Evolutionary conservation across 257 asterid genomes (phyloP).

Genomic region (Rubia yunnanensis): DNA sequence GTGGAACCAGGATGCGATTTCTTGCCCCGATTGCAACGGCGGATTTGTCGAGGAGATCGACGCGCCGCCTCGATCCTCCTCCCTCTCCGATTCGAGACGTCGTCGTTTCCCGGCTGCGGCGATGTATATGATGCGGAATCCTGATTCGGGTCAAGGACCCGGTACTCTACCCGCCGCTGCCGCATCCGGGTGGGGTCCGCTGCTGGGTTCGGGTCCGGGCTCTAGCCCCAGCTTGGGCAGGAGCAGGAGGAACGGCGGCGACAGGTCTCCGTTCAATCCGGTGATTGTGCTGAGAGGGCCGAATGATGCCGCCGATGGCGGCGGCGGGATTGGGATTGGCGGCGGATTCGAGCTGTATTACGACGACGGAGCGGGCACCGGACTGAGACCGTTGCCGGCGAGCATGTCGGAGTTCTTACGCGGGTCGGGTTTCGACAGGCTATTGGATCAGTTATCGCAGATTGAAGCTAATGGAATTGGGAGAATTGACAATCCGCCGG

Average conservation of each 20-base stretch:
- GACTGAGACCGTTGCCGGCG: constrained; percentile 16
- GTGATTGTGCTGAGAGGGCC: constrained; percentile 16
- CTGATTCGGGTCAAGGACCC: constrained; percentile 7
- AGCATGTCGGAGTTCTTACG: constrained; percentile 20
- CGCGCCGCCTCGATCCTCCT: neutral
- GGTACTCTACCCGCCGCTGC: neutral
- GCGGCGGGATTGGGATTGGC: constrained; percentile 5
- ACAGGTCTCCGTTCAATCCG: constrained; percentile 21
- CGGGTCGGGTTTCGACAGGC: constrained; percentile 20
- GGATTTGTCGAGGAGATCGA: constrained; percentile 16
- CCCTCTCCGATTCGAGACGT: constrained; percentile 3
- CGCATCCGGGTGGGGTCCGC: neutral
- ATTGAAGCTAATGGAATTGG: constrained; percentile 16
- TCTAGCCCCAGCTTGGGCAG: constrained; percentile 13
- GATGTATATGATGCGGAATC: constrained; percentile 13
- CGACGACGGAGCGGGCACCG: constrained; percentile 20
- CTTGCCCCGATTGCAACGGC: constrained; percentile 13
- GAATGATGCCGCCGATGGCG: neutral
- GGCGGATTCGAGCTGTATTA: constrained; percentile 18
- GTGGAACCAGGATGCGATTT: constrained; percentile 5
- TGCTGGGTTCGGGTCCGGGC: neutral
- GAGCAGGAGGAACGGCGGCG: constrained; percentile 17
- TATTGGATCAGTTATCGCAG: constrained; percentile 17
- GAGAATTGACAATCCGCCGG: constrained; percentile 15
- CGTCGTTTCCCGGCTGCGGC: constrained; percentile 10